Base-by-base conservation (phyloP, 805 yeast species). In the Hemisphaericaspora nanyangensis region DNA sequence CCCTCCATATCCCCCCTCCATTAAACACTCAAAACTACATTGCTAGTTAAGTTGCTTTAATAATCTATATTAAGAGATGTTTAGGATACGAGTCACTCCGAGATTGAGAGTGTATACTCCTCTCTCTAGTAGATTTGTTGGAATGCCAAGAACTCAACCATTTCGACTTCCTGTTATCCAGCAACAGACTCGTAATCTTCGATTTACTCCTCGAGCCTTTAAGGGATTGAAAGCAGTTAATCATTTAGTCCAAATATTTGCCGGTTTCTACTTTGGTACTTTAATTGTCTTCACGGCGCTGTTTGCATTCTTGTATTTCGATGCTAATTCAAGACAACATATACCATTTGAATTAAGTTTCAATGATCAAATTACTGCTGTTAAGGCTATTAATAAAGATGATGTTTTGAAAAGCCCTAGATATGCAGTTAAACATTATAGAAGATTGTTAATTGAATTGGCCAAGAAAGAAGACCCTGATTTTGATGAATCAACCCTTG, bases 261-360 rank as follows among this genome's bases (percentile, higher is more conserved):
- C 70, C 12, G 73, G 72, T 8, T 73, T 68, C 6, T 68, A 68
- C 44, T 45, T 67, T 31, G 74, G 73, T 5, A 70, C 70, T 4
- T 51, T 67, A 19, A 30, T 68, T 4, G 67, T 68, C 4, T 62
- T 66, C 36, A 38, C 54, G 17, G 72, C 70, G 7, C 65, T 27
- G 54, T 54, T 68, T 15, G 66, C 56, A 47, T 55, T 68, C 38
- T 30, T 68, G 16, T 68, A 68, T 45, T 48, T 47, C 17, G 74
- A 68, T 48, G 74, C 73, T 20, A 52, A 64, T 35, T 41, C 48
- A 13, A 40, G 72, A 28, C 72, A 68, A 43, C 54, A 54, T 32
- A 68, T 68, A 19, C 74, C 74, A 10, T 63, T 61, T 37, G 70
- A 63, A 44, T 47, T 68, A 15, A 47, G 53, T 8, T 53, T 63